Evolutionary conservation across 805 yeast species (phyloP).

Genomic region (Candida methanosorbosa): DNA sequence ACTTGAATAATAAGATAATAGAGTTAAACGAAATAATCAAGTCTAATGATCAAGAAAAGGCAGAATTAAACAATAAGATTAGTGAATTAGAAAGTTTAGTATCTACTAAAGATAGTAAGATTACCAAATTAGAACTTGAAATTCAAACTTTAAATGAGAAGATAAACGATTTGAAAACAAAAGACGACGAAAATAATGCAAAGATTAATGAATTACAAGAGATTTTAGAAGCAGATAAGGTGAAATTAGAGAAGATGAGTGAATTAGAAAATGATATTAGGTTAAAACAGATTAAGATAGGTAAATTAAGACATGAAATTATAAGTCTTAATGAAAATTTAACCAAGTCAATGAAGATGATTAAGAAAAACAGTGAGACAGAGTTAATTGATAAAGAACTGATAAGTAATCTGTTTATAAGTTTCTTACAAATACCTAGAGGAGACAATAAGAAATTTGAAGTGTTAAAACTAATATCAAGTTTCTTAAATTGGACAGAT

Average conservation of each 20-base stretch:
- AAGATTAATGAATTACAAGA: constrained; percentile 6
- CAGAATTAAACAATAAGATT: constrained; percentile 10
- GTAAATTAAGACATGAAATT: constrained; percentile 91
- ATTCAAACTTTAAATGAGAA: constrained; percentile 9
- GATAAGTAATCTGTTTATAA: constrained; percentile 75
- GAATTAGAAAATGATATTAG: constrained; percentile 46
- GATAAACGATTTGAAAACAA: constrained; percentile 4
- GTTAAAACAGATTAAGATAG: constrained; percentile 72
- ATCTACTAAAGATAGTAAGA: constrained; percentile 5
- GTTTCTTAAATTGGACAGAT: constrained; percentile 84
- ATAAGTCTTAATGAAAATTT: constrained; percentile 89
- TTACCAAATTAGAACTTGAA: constrained; percentile 13
- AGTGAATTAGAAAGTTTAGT: constrained; percentile 3
- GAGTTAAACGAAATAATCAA: constrained; percentile 21
- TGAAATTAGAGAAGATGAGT: constrained; percentile 16
- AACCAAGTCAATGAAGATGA: constrained; percentile 82
- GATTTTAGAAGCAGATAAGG: constrained; percentile 8
- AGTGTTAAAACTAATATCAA: constrained; percentile 76
- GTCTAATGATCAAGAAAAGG: constrained; percentile 14
- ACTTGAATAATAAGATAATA: constrained; percentile 16
- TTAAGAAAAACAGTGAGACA: constrained; percentile 68
- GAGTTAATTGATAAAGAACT: constrained; percentile 82
- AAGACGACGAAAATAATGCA: constrained; percentile 8
- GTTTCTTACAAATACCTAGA: constrained; percentile 80
- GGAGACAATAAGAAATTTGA: constrained; percentile 94